Evolutionary conservation across 164 flowering plant genomes (phyloP).

Genomic region (Cinnamomum micranthum): DNA sequence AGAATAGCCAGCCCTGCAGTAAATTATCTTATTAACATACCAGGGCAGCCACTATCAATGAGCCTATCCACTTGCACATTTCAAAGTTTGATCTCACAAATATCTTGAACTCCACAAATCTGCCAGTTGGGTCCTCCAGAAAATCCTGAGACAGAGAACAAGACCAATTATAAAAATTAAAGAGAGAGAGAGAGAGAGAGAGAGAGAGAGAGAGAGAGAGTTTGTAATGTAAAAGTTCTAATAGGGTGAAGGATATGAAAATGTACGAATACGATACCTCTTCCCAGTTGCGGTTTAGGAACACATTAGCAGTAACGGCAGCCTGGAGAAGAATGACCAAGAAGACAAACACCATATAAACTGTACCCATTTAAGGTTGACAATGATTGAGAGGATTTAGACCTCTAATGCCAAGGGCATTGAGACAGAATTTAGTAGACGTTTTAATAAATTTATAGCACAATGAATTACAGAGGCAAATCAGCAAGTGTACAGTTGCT

Average conservation of each 20-base stretch:
- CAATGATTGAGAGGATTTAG: neutral
- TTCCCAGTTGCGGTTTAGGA: slow-evolving; percentile 73
- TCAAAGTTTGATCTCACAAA: slow-evolving; percentile 68
- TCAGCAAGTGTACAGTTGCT: no score
- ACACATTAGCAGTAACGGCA: slow-evolving; percentile 66
- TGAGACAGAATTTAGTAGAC: no score
- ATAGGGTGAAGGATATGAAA: neutral
- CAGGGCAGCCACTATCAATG: slow-evolving; percentile 62
- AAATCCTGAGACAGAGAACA: slow-evolving; percentile 50
- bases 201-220: neutral
- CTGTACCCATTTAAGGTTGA: slow-evolving; percentile 48
- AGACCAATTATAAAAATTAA: neutral
- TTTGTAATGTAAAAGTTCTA: neutral
- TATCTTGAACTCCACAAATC: slow-evolving; percentile 50
- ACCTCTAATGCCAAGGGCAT: neutral
- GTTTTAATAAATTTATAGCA: no score
- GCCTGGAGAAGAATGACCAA: slow-evolving; percentile 68
- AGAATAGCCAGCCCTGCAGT: no score
- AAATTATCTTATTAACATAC: slow-evolving; percentile 27
- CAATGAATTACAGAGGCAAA: no score
- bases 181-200: no score
- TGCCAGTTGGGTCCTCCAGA: slow-evolving; percentile 71
- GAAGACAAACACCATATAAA: slow-evolving; percentile 62
- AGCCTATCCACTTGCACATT: slow-evolving; percentile 80
- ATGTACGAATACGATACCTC: slow-evolving; percentile 42